A percentile compares a stretch with the other conserved stretches of the same genome.
These are phyloP conservation scores for Collariella sp. DNA, from an alignment of 495 filamentous ascomycete genomes.

Conservation along the genomic window DNA sequence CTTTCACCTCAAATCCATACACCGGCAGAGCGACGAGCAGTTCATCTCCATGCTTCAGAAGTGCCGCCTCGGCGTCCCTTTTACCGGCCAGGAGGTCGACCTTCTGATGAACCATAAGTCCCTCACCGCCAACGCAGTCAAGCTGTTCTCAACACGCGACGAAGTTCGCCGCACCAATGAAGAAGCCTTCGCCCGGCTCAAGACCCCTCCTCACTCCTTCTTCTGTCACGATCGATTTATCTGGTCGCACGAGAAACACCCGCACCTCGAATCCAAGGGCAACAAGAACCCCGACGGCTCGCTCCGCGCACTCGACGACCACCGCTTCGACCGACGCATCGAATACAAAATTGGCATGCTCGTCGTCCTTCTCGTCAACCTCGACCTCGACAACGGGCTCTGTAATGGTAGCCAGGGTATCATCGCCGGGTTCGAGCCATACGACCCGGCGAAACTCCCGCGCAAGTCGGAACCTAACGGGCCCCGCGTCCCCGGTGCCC, in stretches of 20 bases:
- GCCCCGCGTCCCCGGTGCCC: constrained; percentile 11
- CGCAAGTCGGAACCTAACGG: background rate
- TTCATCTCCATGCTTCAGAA: constrained; percentile 48
- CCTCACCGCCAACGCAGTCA: constrained; percentile 36
- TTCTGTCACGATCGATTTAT: constrained; percentile 65
- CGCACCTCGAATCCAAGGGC: constrained; percentile 50
- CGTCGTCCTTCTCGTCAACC: constrained; percentile 91
- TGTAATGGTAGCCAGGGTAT: constrained; percentile 88
- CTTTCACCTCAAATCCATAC: constrained; percentile 38
- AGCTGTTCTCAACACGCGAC: constrained; percentile 36
- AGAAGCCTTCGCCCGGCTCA: constrained; percentile 30
- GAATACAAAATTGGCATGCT: constrained; percentile 78
- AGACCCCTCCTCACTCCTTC: constrained; percentile 43
- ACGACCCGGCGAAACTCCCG: constrained; percentile 47
- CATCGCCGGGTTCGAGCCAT: constrained; percentile 66
- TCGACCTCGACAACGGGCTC: constrained; percentile 59
- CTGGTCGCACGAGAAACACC: constrained; percentile 46
- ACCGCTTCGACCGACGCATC: constrained; percentile 38
- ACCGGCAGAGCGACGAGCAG: constrained; percentile 43
- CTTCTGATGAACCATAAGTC: constrained; percentile 41
- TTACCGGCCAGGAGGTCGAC: constrained; percentile 31
- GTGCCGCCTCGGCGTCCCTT: constrained; percentile 35
- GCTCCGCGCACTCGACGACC: constrained; percentile 54
- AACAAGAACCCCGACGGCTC: constrained; percentile 59
- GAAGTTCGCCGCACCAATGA: constrained; percentile 37